phyloP scores from a whole-genome alignment of 768 basidiomycete genomes.

The Hygrophorus pudorinus region DNA sequence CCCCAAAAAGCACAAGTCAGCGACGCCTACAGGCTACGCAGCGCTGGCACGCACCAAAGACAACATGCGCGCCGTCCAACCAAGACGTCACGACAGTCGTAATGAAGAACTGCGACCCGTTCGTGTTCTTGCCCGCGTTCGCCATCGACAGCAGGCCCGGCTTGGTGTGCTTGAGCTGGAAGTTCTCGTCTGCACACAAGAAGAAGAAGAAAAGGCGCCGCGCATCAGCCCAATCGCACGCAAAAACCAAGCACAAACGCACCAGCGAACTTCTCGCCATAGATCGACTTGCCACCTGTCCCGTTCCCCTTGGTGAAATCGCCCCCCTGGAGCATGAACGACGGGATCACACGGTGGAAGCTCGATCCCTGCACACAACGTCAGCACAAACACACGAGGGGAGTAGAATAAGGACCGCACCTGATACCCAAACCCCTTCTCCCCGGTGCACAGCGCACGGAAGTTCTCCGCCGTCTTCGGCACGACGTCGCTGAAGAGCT shows the following conservation, averaged over 20 bases:
- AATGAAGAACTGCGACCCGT: conserved; percentile 84
- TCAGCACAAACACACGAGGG: too few relatives aligned
- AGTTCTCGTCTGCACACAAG: conserved; percentile 68
- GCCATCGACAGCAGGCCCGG: conserved; percentile 96
- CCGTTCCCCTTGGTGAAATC: conserved; percentile 85
- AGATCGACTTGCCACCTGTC: conserved; percentile 85
- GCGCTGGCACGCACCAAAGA: conserved; percentile 59
- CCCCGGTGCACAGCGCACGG: conserved; percentile 77
- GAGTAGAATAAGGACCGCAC: conserved; percentile 59
- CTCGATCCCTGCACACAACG: conserved; percentile 34
- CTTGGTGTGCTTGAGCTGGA: conserved; percentile 70
- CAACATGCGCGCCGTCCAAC: conserved; percentile 71
- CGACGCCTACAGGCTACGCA: too few relatives aligned
- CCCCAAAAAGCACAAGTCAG: too few relatives aligned
- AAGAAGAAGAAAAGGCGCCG: conserved; percentile 1
- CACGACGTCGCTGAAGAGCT: conserved; percentile 80
- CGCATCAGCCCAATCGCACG: conserved; percentile 1
- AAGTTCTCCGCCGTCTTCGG: conserved; percentile 95
- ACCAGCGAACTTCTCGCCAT: conserved; percentile 87
- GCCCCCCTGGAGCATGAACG: conserved; percentile 87
- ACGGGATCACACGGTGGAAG: conserved; percentile 80
- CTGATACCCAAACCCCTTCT: conserved; percentile 53
- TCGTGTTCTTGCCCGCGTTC: conserved; percentile 83
- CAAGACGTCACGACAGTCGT: conserved; percentile 68
- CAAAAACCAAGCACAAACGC: conserved; percentile 30